Conservation (phyloP, 768 basidiomycete species). For the Paxillus involutus region DNA sequence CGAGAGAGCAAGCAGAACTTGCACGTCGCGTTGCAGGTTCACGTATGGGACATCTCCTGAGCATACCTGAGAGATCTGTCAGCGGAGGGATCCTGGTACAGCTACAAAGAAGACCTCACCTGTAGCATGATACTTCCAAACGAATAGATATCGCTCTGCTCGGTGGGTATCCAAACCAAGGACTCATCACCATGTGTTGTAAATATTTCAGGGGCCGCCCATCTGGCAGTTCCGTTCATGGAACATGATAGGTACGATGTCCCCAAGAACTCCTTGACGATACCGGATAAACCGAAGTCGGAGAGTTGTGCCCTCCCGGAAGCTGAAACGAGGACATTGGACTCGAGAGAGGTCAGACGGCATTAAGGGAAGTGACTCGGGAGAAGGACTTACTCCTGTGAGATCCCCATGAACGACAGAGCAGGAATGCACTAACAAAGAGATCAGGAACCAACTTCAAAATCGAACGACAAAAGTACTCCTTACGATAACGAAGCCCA, state of each 20-base stretch:
- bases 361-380: neutral
- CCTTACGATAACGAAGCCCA: constrained; percentile 15
- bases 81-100: constrained; percentile 7
- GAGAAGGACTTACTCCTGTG: constrained; percentile 12
- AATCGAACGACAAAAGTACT: neutral
- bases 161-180: neutral
- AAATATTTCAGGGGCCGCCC: constrained; percentile 44
- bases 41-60: constrained; percentile 11
- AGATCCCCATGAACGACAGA: constrained; percentile 20
- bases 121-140: constrained; percentile 29
- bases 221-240: constrained; percentile 33
- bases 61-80: neutral
- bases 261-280: constrained; percentile 7
- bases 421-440: constrained; percentile 12
- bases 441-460: neutral
- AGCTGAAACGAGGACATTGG: constrained; percentile 42
- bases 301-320: constrained; percentile 37
- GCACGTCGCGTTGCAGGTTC: constrained; percentile 8
- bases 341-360: constrained; percentile 19
- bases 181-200: constrained; percentile 16
- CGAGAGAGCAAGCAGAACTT: constrained; percentile 6
- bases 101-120: constrained; percentile 4
- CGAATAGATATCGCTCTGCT: constrained; percentile 7
- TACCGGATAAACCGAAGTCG: constrained; percentile 42
- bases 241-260: constrained; percentile 17